phyloP scores from a whole-genome alignment of 768 basidiomycete species.

The Collybia sordida region DNA sequence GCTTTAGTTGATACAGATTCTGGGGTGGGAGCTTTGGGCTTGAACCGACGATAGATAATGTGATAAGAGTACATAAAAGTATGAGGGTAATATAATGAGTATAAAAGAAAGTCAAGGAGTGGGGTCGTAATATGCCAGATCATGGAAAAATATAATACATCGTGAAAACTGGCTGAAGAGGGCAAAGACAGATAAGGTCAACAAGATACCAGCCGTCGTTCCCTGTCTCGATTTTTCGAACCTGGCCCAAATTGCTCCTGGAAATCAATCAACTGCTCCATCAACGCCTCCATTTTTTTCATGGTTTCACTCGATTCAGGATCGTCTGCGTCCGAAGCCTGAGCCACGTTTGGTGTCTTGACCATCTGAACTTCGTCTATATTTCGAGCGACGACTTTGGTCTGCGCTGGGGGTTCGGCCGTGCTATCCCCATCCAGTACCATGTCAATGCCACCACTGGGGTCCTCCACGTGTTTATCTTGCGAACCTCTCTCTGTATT shows the following conservation, averaged over 20 bases:
- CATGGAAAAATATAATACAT: conserved; percentile 2
- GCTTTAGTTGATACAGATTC: background rate
- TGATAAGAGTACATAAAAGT: conserved; percentile 1
- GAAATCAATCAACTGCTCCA: conserved; percentile 85
- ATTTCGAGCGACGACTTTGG: background rate
- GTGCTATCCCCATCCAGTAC: conserved; percentile 13
- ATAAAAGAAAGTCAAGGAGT: background rate
- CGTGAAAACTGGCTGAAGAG: conserved; percentile 4
- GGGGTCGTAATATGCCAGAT: no score
- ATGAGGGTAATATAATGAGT: conserved; percentile 1
- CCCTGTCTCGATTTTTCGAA: conserved; percentile 50
- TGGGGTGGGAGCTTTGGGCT: no score
- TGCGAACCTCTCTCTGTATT: background rate
- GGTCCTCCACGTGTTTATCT: conserved; percentile 1
- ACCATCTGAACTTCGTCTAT: no score
- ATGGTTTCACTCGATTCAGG: conserved; percentile 46
- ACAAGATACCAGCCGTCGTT: conserved; percentile 38
- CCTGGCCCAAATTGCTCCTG: conserved; percentile 81
- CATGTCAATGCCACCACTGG: conserved; percentile 13
- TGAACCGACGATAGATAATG: background rate
- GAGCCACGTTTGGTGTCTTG: background rate
- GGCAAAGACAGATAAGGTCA: background rate
- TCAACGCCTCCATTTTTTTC: conserved; percentile 88
- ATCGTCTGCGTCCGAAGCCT: conserved; percentile 9
- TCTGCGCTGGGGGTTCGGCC: background rate